Percentiles rank a stretch among this genome's conserved stretches.
Conservation (phyloP, 2,329 filamentous ascomycete genomes). For the Tetracladium maxilliforme region DNA sequence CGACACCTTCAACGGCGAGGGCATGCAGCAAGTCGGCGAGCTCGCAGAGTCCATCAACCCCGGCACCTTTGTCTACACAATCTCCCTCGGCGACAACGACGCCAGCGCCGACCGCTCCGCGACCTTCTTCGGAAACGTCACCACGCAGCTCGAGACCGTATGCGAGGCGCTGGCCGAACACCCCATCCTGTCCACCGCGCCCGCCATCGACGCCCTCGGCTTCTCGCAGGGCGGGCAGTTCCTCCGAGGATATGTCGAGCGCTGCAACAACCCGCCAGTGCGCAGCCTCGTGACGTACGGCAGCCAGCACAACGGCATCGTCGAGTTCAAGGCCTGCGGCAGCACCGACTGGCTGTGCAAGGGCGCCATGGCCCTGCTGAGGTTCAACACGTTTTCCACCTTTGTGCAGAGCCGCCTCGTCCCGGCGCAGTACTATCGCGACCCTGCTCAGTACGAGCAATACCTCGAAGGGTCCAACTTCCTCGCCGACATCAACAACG, state of each 20-base stretch:
- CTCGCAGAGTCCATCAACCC: constrained; percentile 62
- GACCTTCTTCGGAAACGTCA: constrained; percentile 86
- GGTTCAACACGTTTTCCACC: constrained; percentile 63
- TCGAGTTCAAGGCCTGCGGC: constrained; percentile 63
- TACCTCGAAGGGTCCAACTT: constrained; percentile 80
- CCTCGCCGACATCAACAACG: constrained; percentile 92
- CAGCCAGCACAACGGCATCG: constrained; percentile 68
- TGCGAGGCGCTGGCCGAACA: constrained; percentile 65
- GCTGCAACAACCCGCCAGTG: constrained; percentile 54
- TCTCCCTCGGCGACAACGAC: constrained; percentile 51
- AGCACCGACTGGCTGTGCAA: constrained; percentile 66
- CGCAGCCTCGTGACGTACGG: constrained; percentile 55
- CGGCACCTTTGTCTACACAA: constrained; percentile 70
- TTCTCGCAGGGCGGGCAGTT: constrained; percentile 96
- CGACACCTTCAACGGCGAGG: constrained; percentile 63
- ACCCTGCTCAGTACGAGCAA: constrained; percentile 47
- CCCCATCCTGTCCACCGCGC: constrained; percentile 67
- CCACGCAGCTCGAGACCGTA: constrained; percentile 58
- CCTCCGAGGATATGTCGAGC: constrained; percentile 78
- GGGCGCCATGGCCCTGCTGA: constrained; percentile 62
- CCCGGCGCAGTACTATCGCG: constrained; percentile 89
- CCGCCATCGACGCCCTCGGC: constrained; percentile 77
- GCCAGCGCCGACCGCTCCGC: constrained; percentile 58
- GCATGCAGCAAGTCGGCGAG: constrained; percentile 55
- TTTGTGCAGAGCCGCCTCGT: constrained; percentile 72